Conservation (phyloP, 192 early-diverging fungal species). For the Funneliformis mosseae region DNA sequence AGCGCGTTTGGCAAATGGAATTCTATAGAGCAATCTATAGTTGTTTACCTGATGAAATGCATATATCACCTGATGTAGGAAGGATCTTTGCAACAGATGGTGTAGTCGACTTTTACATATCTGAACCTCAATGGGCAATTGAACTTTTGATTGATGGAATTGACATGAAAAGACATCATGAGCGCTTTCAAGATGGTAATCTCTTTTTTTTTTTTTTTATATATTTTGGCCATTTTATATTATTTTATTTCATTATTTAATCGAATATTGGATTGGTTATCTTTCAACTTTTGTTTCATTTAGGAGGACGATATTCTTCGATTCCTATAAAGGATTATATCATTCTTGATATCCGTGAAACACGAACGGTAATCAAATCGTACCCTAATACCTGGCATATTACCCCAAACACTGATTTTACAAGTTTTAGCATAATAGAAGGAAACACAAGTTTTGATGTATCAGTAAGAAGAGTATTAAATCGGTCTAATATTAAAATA, state of each 20-base stretch:
- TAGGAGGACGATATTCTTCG: constrained; percentile 25
- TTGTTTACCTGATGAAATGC: constrained; percentile 29
- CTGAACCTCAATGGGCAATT: constrained; percentile 32
- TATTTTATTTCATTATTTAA: not conserved
- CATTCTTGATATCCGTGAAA: constrained; percentile 30
- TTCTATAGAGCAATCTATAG: constrained; percentile 29
- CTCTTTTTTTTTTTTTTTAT: not conserved
- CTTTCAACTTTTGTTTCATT: not conserved
- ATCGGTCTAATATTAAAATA: not conserved
- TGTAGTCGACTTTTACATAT: constrained; percentile 29
- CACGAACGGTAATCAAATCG: constrained; percentile 16
- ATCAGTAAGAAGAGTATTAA: not conserved
- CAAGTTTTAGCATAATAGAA: constrained; percentile 4
- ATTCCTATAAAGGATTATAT: constrained; percentile 28
- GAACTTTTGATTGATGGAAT: constrained; percentile 31
- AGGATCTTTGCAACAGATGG: constrained; percentile 28
- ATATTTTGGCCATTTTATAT: not conserved
- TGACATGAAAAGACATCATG: constrained; percentile 33
- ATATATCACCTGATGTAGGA: constrained; percentile 34
- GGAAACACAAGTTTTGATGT: constrained; percentile 6
- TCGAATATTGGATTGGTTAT: not conserved
- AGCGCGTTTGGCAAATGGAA: constrained; percentile 36
- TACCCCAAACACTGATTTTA: constrained; percentile 19
- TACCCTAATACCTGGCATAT: constrained; percentile 32
- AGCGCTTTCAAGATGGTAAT: constrained; percentile 31